Evolutionary conservation across 768 basidiomycete genomes (phyloP).

Genomic region (Mrakia frigida): DNA sequence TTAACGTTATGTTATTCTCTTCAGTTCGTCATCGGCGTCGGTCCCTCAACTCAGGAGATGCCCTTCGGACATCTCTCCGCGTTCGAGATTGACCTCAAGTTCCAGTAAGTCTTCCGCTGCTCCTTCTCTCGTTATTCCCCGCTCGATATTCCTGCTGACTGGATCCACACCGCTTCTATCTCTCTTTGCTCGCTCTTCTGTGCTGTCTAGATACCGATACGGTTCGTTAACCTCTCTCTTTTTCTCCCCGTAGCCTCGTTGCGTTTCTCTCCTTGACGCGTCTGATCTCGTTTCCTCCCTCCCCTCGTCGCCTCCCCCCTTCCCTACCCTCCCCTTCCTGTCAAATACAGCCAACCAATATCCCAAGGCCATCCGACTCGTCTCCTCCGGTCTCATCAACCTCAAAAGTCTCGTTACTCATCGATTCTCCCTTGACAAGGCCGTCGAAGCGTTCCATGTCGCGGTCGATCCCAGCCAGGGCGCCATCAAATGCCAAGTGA

Average conservation of each 20-base stretch:
- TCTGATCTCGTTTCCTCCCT: background rate
- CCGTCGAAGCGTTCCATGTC: constrained; percentile 46
- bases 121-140: background rate
- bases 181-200: background rate
- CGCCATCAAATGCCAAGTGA: constrained; percentile 41
- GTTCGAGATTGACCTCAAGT: constrained; percentile 46
- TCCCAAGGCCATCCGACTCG: constrained; percentile 46
- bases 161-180: too few species aligned
- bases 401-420: constrained; percentile 49
- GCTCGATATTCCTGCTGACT: too few species aligned
- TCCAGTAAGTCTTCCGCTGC: constrained; percentile 38
- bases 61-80: constrained; percentile 46
- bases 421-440: constrained; percentile 45
- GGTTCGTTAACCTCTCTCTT: background rate
- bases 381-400: constrained; percentile 34
- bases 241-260: background rate
- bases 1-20: background rate
- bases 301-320: background rate
- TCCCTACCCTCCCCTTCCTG: constrained; percentile 36
- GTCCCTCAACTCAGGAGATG: constrained; percentile 42
- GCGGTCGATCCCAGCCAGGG: constrained; percentile 44
- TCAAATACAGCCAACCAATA: constrained; percentile 42
- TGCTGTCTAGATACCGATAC: constrained; percentile 5
- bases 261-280: background rate
- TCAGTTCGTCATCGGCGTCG: constrained; percentile 47